Base-by-base conservation (phyloP, 306 rosid species). In the Aeschynomene evenia region DNA sequence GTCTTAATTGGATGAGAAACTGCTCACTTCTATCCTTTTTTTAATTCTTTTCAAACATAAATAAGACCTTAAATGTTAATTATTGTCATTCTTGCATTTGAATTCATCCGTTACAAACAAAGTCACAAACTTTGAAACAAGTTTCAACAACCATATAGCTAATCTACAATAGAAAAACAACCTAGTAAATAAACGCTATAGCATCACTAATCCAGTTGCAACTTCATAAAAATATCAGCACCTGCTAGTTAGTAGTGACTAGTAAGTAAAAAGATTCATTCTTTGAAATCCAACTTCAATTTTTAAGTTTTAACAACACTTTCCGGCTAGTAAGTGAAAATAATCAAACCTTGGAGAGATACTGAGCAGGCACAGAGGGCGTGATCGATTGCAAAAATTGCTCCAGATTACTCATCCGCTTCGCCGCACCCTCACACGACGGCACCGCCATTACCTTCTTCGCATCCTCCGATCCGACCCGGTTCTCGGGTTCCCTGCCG, bases 321-420 rank as follows among this genome's bases (percentile, higher is more conserved):
- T 21, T 34, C 16, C 43, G 14, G 16, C 7, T 18, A 70, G 70
- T 61, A 9, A 77, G 52, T 37, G 28, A 42, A 34, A 68, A 61
- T 52, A 68, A 61, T 52, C 37, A 6, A 21, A 92, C 98, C 96
- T 87, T 86, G 4, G 96, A 72, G 16, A 5, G 89, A 65, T 65
- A 39, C 80, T 80, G 96, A 52, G 80, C 83, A 42, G 89, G 73
- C 23, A 92, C 95, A 49, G 86, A 76, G 0, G 98, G 98, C 42
- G 84, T 81, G 81, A 87, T 77, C 74, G 98, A 77, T 65, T 59
- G 83, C 88, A 89, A 76, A 76, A 92, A 84, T 61, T 79, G 89
- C 45, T 87, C 85, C 23, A 92, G 81, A 80, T 92, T 92, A 75
- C 92, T 87, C 61, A 72, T 67, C 36, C 75, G 85, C 62, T 57